These are phyloP conservation scores for Argentina anserina DNA, from an alignment of 306 rosid species.

Conservation along the genomic window DNA sequence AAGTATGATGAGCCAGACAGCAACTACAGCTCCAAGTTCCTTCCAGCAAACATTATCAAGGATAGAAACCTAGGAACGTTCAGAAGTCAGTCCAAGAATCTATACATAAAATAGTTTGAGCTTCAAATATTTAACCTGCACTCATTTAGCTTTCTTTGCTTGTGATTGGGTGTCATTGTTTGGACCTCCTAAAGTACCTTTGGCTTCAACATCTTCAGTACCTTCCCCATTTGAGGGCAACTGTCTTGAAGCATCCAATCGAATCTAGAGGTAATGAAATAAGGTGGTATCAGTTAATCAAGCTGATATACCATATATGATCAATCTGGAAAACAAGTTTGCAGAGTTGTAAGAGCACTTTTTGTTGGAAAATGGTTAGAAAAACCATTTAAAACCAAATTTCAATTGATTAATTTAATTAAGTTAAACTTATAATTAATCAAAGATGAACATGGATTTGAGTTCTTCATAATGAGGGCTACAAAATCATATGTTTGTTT, in stretches of 20 bases:
- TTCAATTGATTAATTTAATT: no score
- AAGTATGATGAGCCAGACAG: conserved; percentile 70
- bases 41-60: conserved; percentile 61
- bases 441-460: no score
- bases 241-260: conserved; percentile 49
- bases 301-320: neutral
- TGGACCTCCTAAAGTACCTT: conserved; percentile 41
- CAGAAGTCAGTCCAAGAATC: conserved; percentile 7
- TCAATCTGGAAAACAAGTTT: conserved; percentile 19
- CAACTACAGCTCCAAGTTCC: conserved; percentile 56
- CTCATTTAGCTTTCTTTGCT: conserved; percentile 15
- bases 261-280: conserved; percentile 9
- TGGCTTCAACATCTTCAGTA: conserved; percentile 41
- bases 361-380: no score
- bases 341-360: conserved; percentile 25
- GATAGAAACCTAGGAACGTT: conserved; percentile 40
- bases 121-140: conserved; percentile 20
- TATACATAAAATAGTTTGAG: neutral
- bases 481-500: no score
- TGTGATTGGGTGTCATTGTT: conserved; percentile 22
- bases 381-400: no score
- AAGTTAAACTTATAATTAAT: no score
- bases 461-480: no score
- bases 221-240: conserved; percentile 45
- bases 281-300: neutral